These are phyloP conservation scores for Shiraia bambusicola DNA, from an alignment of 2,329 filamentous ascomycete species.

Conservation along the genomic window DNA sequence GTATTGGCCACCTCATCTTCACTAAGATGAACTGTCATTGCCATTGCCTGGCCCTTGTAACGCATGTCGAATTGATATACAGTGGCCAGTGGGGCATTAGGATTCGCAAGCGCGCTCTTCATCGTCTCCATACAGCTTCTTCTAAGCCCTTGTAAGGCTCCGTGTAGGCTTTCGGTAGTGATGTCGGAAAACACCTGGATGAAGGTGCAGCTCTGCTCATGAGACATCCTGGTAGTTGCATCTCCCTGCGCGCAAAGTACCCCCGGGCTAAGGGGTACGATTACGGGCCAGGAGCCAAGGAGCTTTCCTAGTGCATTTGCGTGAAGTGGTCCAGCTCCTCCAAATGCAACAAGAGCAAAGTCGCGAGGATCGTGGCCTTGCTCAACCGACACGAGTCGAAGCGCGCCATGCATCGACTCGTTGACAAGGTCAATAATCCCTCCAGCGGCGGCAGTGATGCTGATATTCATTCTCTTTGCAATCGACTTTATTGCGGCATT, in stretches of 20 bases:
- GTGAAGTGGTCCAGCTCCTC: conserved; percentile 55
- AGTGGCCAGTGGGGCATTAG: conserved; percentile 33
- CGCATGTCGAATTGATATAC: conserved; percentile 51
- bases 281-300: conserved; percentile 55
- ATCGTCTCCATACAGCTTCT: conserved; percentile 44
- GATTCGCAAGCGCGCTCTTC: conserved; percentile 39
- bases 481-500: conserved; percentile 46
- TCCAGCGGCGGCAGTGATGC: conserved; percentile 48
- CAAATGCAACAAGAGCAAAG: conserved; percentile 55
- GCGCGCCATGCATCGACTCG: conserved; percentile 55
- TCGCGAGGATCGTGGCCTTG: conserved; percentile 55
- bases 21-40: conserved; percentile 37
- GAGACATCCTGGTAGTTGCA: conserved; percentile 52
- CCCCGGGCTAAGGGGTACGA: conserved; percentile 54
- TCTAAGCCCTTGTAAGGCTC: conserved; percentile 41
- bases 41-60: conserved; percentile 51
- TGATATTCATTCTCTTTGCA: conserved; percentile 51
- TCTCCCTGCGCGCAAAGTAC: conserved; percentile 55
- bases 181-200: conserved; percentile 47
- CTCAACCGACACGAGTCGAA: conserved; percentile 54
- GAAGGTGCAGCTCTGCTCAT: conserved; percentile 51
- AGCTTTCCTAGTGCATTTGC: conserved; percentile 54
- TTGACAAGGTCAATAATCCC: conserved; percentile 54
- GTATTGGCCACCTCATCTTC: conserved; percentile 41
- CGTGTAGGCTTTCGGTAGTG: conserved; percentile 36